phyloP scores from a whole-genome alignment of 176 grass and related monocot species.

The Cenchrus fungigraminus region DNA sequence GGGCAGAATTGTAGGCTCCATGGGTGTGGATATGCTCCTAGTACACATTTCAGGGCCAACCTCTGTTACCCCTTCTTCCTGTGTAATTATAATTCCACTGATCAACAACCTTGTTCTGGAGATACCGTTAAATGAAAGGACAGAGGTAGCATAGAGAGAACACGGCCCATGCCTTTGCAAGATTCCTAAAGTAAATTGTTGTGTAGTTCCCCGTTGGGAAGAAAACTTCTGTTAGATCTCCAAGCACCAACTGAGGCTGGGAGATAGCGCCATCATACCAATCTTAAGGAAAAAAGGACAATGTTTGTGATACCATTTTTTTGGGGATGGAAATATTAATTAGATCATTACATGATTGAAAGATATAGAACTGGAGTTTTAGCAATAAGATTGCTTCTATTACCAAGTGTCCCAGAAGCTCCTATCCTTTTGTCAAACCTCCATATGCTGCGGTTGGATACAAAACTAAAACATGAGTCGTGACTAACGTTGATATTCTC shows the following conservation, averaged over 20 bases:
- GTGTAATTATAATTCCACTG: conserved; percentile 33
- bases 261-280: conserved; percentile 95
- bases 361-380: conserved; percentile 2
- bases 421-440: conserved; percentile 84
- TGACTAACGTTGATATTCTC: conserved; percentile 71
- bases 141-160: conserved; percentile 18
- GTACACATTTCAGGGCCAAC: conserved; percentile 65
- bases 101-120: conserved; percentile 27
- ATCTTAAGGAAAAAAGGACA: conserved; percentile 51
- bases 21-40: conserved; percentile 67
- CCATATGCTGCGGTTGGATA: conserved; percentile 82
- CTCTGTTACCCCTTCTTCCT: conserved; percentile 77
- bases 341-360: conserved; percentile 28
- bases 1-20: conserved; percentile 79
- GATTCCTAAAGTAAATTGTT: conserved; percentile 87
- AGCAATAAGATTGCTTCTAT: conserved; percentile 35
- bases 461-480: conserved; percentile 72
- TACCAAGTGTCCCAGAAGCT: conserved; percentile 65
- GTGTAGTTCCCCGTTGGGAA: conserved; percentile 85
- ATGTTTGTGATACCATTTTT: conserved; percentile 14
- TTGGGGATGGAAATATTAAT: conserved; percentile 16
- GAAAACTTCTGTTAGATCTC: conserved; percentile 84
- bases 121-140: not conserved
- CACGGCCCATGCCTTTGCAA: conserved; percentile 62
- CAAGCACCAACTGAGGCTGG: conserved; percentile 91